Conservation (phyloP, 768 basidiomycete genomes). For the Coprinellus micaceus region DNA sequence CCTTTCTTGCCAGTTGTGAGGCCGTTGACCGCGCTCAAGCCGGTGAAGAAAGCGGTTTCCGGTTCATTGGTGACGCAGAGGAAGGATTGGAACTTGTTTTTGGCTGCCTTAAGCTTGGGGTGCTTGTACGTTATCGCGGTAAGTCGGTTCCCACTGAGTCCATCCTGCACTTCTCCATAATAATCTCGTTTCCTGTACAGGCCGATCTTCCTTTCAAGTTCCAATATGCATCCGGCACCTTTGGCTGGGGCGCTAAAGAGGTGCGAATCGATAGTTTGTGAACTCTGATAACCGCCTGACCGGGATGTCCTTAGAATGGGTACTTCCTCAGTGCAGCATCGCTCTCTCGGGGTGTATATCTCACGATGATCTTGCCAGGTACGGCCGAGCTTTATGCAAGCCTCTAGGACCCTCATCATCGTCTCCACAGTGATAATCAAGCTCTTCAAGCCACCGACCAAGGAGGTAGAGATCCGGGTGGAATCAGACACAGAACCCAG, state of each 20-base stretch:
- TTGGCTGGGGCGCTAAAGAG: slow-evolving; percentile 63
- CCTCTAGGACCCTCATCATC: neutral
- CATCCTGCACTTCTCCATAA: neutral
- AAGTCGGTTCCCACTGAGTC: slow-evolving; percentile 9
- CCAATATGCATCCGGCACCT: slow-evolving; percentile 59
- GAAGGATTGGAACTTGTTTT: slow-evolving; percentile 64
- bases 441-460: slow-evolving; percentile 42
- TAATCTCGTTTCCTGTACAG: slow-evolving; percentile 31
- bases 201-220: slow-evolving; percentile 55
- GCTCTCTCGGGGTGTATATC: slow-evolving; percentile 47
- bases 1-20: slow-evolving; percentile 64
- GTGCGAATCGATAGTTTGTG: slow-evolving; percentile 31
- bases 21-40: slow-evolving; percentile 66
- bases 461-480: slow-evolving; percentile 17
- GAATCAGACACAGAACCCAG: neutral
- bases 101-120: slow-evolving; percentile 52
- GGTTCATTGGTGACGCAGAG: slow-evolving; percentile 37
- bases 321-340: slow-evolving; percentile 62
- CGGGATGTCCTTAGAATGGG: slow-evolving; percentile 43
- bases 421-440: slow-evolving; percentile 47
- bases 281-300: neutral
- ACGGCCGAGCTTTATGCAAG: slow-evolving; percentile 16
- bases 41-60: slow-evolving; percentile 24
- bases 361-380: slow-evolving; percentile 62
- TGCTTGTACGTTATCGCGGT: slow-evolving; percentile 46